These are phyloP conservation scores for Chalaropsis thielavioides DNA, from an alignment of 2,329 filamentous ascomycete species.

Conservation along the genomic window DNA sequence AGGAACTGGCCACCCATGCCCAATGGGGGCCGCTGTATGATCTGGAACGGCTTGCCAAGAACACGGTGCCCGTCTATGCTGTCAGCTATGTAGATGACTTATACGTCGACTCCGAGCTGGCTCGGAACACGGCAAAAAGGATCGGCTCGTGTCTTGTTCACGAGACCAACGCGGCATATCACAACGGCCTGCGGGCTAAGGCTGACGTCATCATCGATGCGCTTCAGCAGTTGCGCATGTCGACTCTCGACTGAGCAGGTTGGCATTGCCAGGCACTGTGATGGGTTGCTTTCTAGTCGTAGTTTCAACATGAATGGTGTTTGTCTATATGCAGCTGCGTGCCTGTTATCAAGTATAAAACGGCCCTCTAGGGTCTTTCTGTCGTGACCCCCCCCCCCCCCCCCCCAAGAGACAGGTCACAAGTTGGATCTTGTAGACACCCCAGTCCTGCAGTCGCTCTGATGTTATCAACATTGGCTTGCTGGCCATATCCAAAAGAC, in stretches of 20 bases:
- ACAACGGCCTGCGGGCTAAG: constrained; percentile 63
- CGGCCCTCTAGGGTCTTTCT: not conserved
- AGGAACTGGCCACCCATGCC: constrained; percentile 51
- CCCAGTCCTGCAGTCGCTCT: not conserved
- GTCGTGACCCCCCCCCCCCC: not conserved
- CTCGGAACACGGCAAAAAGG: constrained; percentile 55
- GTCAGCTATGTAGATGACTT: constrained; percentile 77
- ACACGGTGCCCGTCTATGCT: constrained; percentile 74
- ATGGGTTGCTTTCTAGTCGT: not conserved
- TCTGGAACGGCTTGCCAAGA: constrained; percentile 53
- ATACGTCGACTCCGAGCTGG: constrained; percentile 72
- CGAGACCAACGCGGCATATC: constrained; percentile 76
- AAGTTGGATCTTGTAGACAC: not conserved
- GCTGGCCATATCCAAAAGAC: not conserved
- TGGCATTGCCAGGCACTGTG: not conserved
- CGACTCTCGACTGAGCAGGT: constrained; percentile 15
- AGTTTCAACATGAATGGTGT: not conserved
- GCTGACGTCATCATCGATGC: constrained; percentile 48
- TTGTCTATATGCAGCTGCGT: not conserved
- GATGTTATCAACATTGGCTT: not conserved
- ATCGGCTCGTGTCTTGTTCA: constrained; percentile 68
- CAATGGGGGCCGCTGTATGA: constrained; percentile 72
- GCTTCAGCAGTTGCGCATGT: constrained; percentile 43
- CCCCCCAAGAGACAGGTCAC: not conserved
- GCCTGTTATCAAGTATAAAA: not conserved